Base-by-base conservation (phyloP, 768 basidiomycete species). In the Boletus edulis region DNA sequence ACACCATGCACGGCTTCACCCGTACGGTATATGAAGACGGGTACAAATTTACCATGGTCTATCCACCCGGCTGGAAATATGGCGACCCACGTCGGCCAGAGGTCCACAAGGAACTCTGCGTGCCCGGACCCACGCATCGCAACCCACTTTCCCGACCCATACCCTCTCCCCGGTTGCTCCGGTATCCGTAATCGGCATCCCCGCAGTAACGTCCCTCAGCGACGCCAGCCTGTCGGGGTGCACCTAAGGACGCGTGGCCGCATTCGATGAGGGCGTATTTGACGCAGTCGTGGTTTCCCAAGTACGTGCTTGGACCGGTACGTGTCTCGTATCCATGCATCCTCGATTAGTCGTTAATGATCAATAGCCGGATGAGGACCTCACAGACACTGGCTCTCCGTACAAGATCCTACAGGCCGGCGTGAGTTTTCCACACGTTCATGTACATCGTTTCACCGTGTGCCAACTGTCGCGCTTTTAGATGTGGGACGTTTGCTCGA, bases 401-500 rank as follows among this genome's bases (percentile, higher is more conserved):
- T 35, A 42, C 8, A 51, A 52, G 18, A 41, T 58, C n/a, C n/a
- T 61, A 10, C 54, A 60, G 58, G 58, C 60, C 9, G 48, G 56
- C 15, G 60, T 62, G 34, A 51, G 55, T 55, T 15, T 29, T 29
- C 27, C 27, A 29, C 27, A 29, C 27, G 27, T 29, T 9, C 27
- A 29, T 29, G 27, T 29, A 1, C 8, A 15, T 4, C 2, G 5
- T 7, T 34, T 44, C 27, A n/a, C 11, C 9, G 15, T 17, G 20
- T n/a, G 37, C 41, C 39, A 31, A 39, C n/a, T 13, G 27, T 20
- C 35, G 35, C 35, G 13, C 35, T 12, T 11, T 11, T 29, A 66
- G 64, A 55, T 60, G 3, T 64, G 58, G 60, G 58, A 56, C 32
- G 32, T 58, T 9, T 65, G 64, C 15, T 20, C 18, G 15, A 43